phyloP scores from a whole-genome alignment of 1,284 basidiomycete genomes.

The Tilletia horrida region DNA sequence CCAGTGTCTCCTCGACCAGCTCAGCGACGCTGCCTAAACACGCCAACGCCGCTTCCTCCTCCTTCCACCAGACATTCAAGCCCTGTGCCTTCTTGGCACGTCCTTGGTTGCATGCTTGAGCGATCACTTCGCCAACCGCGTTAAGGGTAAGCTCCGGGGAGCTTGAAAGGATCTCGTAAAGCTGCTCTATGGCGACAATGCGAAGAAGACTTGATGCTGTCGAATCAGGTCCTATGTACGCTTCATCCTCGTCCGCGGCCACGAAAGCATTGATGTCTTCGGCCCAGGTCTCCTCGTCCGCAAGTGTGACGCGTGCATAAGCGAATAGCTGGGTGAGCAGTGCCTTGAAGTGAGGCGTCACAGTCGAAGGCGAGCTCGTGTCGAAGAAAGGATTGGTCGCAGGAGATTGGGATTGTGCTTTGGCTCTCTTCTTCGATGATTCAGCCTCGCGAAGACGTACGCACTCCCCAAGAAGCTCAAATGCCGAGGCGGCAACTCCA shows the following conservation, averaged over 20 bases:
- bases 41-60: constrained; percentile 77
- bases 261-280: constrained; percentile 86
- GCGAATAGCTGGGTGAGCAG: constrained; percentile 7
- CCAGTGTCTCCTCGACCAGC: constrained; percentile 70
- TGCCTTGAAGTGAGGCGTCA: constrained; percentile 2
- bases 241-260: constrained; percentile 90
- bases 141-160: constrained; percentile 63
- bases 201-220: constrained; percentile 58
- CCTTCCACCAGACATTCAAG: constrained; percentile 65
- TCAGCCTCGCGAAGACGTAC: constrained; percentile 1
- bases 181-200: constrained; percentile 76
- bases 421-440: not conserved
- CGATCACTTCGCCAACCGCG: constrained; percentile 59
- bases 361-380: not conserved
- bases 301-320: constrained; percentile 74
- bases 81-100: constrained; percentile 31
- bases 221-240: constrained; percentile 37
- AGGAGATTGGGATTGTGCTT: not conserved
- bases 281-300: constrained; percentile 91
- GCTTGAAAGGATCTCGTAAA: constrained; percentile 74
- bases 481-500: constrained; percentile 6
- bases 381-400: not conserved
- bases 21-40: constrained; percentile 80
- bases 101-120: constrained; percentile 59
- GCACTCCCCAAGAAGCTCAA: constrained; percentile 17